These are phyloP conservation scores for Pisolithus tinctorius DNA, from an alignment of 768 basidiomycete genomes.

Conservation along the genomic window DNA sequence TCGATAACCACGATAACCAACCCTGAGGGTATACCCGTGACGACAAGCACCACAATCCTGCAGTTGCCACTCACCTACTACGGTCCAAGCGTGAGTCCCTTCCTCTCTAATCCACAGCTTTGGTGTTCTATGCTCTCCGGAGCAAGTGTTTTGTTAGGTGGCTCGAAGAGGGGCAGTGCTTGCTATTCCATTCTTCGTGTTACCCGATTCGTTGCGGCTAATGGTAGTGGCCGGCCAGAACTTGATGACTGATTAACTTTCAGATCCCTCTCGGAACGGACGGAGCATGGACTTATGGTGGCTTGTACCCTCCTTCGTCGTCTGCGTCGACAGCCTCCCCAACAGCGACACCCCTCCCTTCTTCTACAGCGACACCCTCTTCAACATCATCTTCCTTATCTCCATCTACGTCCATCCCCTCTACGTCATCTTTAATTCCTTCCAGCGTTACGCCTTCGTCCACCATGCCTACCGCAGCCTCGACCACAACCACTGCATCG, in stretches of 20 bases:
- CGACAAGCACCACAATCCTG: conserved; percentile 54
- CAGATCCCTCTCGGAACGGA: conserved; percentile 69
- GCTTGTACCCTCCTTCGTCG: conserved; percentile 57
- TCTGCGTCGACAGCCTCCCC: conserved; percentile 18
- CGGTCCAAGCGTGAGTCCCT: conserved; percentile 66
- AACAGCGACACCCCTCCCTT: conserved; percentile 17
- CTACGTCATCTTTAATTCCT: conserved; percentile 22
- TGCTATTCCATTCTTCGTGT: neutral
- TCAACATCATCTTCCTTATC: conserved; percentile 23
- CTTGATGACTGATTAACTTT: conserved; percentile 9
- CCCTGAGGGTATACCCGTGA: conserved; percentile 43
- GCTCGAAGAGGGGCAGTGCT: neutral
- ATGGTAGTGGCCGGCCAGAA: conserved; percentile 7
- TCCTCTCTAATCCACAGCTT: neutral
- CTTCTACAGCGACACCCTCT: conserved; percentile 20
- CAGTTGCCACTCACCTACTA: conserved; percentile 74
- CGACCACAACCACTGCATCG: conserved; percentile 19
- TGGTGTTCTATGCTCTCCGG: neutral
- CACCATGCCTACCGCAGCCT: conserved; percentile 22
- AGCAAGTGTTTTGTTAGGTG: neutral
- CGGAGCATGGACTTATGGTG: conserved; percentile 66
- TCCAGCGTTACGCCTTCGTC: conserved; percentile 20
- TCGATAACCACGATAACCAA: conserved; percentile 46
- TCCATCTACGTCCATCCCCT: conserved; percentile 11
- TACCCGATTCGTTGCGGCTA: neutral